A percentile compares a stretch with the other conserved stretches of the same genome.
phyloP scores from a whole-genome alignment of 768 basidiomycete species.

The Paxillus rubicundulus region DNA sequence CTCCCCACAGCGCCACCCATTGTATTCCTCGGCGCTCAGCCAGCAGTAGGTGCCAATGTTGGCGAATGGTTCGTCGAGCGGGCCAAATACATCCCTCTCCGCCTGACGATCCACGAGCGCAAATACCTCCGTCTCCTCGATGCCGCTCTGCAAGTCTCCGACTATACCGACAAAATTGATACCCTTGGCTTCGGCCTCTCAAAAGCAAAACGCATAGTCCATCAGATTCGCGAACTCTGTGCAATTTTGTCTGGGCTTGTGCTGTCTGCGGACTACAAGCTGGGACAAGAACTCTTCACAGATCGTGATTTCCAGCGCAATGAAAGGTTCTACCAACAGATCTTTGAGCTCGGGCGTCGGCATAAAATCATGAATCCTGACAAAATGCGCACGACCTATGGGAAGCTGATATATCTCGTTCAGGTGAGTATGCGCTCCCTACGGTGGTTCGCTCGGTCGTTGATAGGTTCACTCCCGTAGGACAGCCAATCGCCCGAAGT shows the following conservation, averaged over 20 bases:
- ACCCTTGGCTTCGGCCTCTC: conserved; percentile 73
- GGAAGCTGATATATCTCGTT: conserved; percentile 79
- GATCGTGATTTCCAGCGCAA: conserved; percentile 82
- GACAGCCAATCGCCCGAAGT: conserved; percentile 86
- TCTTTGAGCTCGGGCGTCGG: conserved; percentile 80
- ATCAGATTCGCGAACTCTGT: conserved; percentile 83
- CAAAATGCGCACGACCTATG: conserved; percentile 87
- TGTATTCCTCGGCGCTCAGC: conserved; percentile 53
- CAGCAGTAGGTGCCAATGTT: conserved; percentile 55
- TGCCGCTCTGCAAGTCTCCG: conserved; percentile 79
- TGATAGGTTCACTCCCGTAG: conserved; percentile 34
- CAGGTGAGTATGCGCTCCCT: conserved; percentile 47
- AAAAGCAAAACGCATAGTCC: conserved; percentile 84
- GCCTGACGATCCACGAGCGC: conserved; percentile 70
- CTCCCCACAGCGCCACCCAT: conserved; percentile 16
- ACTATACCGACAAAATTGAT: conserved; percentile 91
- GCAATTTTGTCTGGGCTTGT: conserved; percentile 84
- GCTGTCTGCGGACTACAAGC: conserved; percentile 82
- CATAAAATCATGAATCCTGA: conserved; percentile 94
- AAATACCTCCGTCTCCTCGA: conserved; percentile 84
- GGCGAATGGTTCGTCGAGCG: conserved; percentile 88
- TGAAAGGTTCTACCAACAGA: conserved; percentile 71
- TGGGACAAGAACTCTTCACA: conserved; percentile 81
- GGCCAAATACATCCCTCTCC: conserved; percentile 76
- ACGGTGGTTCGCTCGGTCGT: not conserved